Evolutionary conservation across 129 eudicot genomes (phyloP).

Genomic region (Tagetes patula): DNA sequence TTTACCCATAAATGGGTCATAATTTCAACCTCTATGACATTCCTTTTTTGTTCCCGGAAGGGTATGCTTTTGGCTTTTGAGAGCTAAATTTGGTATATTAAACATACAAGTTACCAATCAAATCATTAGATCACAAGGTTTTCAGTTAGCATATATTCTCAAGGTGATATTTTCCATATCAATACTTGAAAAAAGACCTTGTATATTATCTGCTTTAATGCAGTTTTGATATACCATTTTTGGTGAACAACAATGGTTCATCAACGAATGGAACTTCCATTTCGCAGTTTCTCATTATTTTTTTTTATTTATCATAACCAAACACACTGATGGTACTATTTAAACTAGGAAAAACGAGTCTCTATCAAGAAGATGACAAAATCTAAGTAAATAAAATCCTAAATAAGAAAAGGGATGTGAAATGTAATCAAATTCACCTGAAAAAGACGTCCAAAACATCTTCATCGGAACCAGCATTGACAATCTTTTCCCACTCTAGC

Average conservation of each 20-base stretch:
- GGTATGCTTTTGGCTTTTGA: not conserved
- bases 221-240: not conserved
- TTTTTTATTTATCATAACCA: not conserved
- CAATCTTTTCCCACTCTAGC: conserved; percentile 65
- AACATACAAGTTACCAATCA: not conserved
- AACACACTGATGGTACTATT: not conserved
- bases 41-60: not conserved
- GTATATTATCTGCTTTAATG: too few relatives aligned
- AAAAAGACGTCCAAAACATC: conserved; percentile 52
- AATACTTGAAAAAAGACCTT: not conserved
- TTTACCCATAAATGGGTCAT: not conserved
- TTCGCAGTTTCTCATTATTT: not conserved
- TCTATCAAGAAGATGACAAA: not conserved
- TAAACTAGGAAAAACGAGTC: not conserved
- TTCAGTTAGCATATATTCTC: not conserved
- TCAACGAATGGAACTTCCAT: not conserved
- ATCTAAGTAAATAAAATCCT: not conserved
- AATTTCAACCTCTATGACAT: not conserved
- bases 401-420: not conserved
- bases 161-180: not conserved
- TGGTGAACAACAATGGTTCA: not conserved
- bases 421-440: conserved; percentile 43
- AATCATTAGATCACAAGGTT: not conserved
- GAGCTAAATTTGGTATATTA: not conserved
- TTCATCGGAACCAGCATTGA: conserved; percentile 52